Evolutionary conservation across 768 basidiomycete species (phyloP).

Genomic region (Pleurotus ostreatus): DNA sequence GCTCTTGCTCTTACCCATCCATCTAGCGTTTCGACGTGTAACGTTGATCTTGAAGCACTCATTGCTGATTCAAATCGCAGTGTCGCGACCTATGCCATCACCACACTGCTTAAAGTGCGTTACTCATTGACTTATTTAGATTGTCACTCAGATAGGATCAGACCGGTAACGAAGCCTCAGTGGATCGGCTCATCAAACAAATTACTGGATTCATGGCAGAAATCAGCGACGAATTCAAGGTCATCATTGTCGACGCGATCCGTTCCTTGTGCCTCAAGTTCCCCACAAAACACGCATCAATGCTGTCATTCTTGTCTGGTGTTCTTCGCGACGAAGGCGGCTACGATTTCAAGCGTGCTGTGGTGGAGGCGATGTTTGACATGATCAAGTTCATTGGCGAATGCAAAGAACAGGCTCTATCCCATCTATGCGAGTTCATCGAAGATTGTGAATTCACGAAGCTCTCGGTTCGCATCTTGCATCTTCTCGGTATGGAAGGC

Average conservation of each 20-base stretch:
- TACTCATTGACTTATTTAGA: background rate
- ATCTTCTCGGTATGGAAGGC: slow-evolving; percentile 93
- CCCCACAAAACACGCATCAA: slow-evolving; percentile 92
- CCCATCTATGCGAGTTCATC: slow-evolving; percentile 98
- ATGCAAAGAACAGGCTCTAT: slow-evolving; percentile 95
- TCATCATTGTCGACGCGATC: slow-evolving; percentile 98
- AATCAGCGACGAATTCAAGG: slow-evolving; percentile 99
- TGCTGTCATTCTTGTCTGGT: slow-evolving; percentile 96
- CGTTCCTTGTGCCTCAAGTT: slow-evolving; percentile 98
- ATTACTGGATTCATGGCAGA: slow-evolving; percentile 99
- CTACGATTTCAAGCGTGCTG: slow-evolving; percentile 98
- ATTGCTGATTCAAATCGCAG: slow-evolving; percentile 95
- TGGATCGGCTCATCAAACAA: slow-evolving; percentile 98
- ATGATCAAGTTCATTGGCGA: slow-evolving; percentile 99
- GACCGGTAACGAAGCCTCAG: slow-evolving; percentile 99
- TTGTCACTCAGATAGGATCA: slow-evolving; percentile 25
- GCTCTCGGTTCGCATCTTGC: slow-evolving; percentile 93
- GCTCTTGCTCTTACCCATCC: slow-evolving; percentile 86
- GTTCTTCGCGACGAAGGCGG: slow-evolving; percentile 98
- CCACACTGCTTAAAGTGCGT: slow-evolving; percentile 88
- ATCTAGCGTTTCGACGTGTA: slow-evolving; percentile 82
- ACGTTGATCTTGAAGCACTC: slow-evolving; percentile 93
- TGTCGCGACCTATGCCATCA: slow-evolving; percentile 98
- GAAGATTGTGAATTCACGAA: slow-evolving; percentile 99
- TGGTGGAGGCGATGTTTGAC: slow-evolving; percentile 99